Evolutionary conservation across 257 asterid genomes (phyloP).

Genomic region (Mitragyna speciosa): DNA sequence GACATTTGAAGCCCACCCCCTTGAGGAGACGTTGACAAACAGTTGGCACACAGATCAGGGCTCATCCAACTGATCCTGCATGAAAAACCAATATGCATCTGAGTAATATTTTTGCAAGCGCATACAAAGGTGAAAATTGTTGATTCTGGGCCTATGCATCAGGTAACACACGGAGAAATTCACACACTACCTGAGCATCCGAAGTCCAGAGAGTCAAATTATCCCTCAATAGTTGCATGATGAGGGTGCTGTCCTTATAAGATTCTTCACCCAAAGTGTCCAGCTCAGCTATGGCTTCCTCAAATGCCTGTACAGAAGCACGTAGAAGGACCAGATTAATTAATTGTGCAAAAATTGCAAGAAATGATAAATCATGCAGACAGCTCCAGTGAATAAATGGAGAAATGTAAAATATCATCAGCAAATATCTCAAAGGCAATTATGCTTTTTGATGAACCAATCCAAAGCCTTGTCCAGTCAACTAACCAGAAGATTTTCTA

Average conservation of each 20-base stretch:
- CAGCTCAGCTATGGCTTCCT: conserved; percentile 58
- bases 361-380: neutral
- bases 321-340: conserved; percentile 8
- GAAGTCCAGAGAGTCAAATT: conserved; percentile 59
- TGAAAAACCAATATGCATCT: neutral
- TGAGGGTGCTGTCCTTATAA: conserved; percentile 59
- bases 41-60: conserved; percentile 28
- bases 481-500: neutral
- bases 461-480: neutral
- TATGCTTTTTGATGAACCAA: neutral
- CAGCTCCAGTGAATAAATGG: neutral
- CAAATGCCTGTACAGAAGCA: conserved; percentile 37
- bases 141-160: neutral
- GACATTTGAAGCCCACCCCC: conserved; percentile 48
- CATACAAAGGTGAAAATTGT: neutral
- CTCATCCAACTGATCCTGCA: conserved; percentile 55
- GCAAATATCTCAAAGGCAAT: neutral
- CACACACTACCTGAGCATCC: conserved; percentile 44
- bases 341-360: neutral
- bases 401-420: neutral
- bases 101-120: neutral
- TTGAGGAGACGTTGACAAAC: conserved; percentile 20
- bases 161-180: neutral
- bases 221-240: conserved; percentile 55
- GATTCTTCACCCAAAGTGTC: conserved; percentile 58